Percentiles rank a stretch among this genome's conserved stretches.
These are phyloP conservation scores for Hortaea werneckii DNA, from an alignment of 2,329 filamentous ascomycete species.

Conservation along the genomic window DNA sequence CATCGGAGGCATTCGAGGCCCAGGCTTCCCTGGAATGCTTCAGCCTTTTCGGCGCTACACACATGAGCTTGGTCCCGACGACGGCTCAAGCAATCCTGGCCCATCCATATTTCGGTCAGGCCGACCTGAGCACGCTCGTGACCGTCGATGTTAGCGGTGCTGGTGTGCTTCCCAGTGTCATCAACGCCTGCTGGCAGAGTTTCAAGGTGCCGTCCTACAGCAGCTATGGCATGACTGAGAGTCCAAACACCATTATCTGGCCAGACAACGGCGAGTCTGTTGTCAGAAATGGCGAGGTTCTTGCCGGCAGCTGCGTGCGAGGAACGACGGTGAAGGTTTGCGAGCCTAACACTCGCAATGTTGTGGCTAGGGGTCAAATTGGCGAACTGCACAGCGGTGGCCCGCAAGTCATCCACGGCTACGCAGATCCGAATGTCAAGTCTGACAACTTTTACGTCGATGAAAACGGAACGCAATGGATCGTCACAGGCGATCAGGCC, in stretches of 20 bases:
- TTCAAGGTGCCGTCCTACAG: conserved; percentile 21
- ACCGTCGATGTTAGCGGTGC: conserved; percentile 25
- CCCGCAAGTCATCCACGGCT: conserved; percentile 19
- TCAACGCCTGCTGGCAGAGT: conserved; percentile 19
- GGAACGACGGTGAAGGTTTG: conserved; percentile 29
- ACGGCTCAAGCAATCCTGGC: conserved; percentile 24
- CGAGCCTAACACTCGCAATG: conserved; percentile 16
- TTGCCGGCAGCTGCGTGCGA: conserved; percentile 34
- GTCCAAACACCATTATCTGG: conserved; percentile 35
- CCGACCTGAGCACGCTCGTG: conserved; percentile 21
- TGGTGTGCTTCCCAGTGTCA: conserved; percentile 27
- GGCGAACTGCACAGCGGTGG: conserved; percentile 25
- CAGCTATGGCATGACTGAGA: conserved; percentile 39
- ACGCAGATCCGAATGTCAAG: conserved; percentile 21
- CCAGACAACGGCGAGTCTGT: conserved; percentile 20
- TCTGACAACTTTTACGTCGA: conserved; percentile 22
- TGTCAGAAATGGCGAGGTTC: conserved; percentile 26
- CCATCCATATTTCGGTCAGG: conserved; percentile 19
- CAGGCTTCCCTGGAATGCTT: conserved; percentile 25
- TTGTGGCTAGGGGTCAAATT: conserved; percentile 18
- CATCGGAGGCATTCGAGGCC: conserved; percentile 23
- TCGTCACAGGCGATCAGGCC: conserved; percentile 53
- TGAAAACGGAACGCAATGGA: conserved; percentile 43
- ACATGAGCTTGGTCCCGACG: conserved; percentile 25
- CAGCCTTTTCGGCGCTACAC: conserved; percentile 22